Conservation (phyloP, 148 eudicot species). For the Fallopia convolvulus region DNA sequence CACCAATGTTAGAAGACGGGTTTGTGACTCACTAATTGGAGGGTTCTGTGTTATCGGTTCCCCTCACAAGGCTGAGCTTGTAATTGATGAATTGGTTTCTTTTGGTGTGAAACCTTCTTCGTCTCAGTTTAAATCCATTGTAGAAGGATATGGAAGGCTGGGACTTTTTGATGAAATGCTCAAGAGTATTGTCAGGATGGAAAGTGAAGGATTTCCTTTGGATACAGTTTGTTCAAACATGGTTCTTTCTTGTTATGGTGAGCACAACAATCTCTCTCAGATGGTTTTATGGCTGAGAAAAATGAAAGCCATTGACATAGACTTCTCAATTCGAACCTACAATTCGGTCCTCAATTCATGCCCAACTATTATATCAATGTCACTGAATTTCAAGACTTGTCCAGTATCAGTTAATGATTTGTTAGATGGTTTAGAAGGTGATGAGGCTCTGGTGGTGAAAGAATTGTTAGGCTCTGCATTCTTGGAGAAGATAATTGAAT, state of each 20-base stretch:
- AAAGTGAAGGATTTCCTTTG: slow-evolving; percentile 36
- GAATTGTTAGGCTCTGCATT: slow-evolving; percentile 40
- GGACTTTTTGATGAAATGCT: slow-evolving; percentile 65
- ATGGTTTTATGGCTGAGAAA: slow-evolving; percentile 60
- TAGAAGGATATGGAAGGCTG: slow-evolving; percentile 64
- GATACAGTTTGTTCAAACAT: slow-evolving; percentile 73
- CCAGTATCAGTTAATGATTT: slow-evolving; percentile 49
- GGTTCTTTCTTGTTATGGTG: slow-evolving; percentile 73
- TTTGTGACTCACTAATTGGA: slow-evolving; percentile 41
- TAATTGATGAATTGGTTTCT: slow-evolving; percentile 42
- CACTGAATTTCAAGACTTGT: slow-evolving; percentile 34
- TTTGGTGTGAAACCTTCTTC: slow-evolving; percentile 44
- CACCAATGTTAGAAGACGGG: slow-evolving; percentile 24
- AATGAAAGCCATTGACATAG: slow-evolving; percentile 29
- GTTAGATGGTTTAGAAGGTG: slow-evolving; percentile 22
- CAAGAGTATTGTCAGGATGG: slow-evolving; percentile 45
- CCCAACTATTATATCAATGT: slow-evolving; percentile 34
- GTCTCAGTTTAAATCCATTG: slow-evolving; percentile 52
- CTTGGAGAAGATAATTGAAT: slow-evolving; percentile 39
- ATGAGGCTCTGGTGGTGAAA: slow-evolving; percentile 46
- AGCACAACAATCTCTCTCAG: slow-evolving; percentile 35
- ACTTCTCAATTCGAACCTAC: slow-evolving; percentile 56
- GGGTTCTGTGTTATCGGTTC: slow-evolving; percentile 55
- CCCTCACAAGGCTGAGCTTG: slow-evolving; percentile 52
- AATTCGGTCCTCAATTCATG: slow-evolving; percentile 73